These are phyloP conservation scores for Metschnikowia koreensis DNA, from an alignment of 805 yeast genomes.

Conservation along the genomic window DNA sequence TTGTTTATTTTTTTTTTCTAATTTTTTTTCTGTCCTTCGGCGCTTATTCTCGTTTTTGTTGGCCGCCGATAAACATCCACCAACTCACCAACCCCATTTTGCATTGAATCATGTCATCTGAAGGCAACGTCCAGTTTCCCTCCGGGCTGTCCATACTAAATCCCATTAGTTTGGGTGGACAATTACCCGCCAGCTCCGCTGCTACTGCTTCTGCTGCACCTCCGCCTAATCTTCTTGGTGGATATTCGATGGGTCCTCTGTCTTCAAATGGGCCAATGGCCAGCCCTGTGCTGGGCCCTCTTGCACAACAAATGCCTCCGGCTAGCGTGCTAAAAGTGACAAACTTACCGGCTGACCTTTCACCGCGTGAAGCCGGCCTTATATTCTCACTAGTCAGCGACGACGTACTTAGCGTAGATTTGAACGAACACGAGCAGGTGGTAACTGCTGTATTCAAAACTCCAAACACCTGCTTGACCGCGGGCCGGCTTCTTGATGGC, in stretches of 20 bases:
- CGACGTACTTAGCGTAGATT: slow-evolving; percentile 49
- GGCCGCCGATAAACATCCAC: background rate
- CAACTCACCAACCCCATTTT: background rate
- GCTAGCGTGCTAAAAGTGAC: slow-evolving; percentile 28
- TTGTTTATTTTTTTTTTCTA: background rate
- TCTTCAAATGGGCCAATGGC: slow-evolving; percentile 4
- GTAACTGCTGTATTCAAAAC: slow-evolving; percentile 38
- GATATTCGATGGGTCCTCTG: slow-evolving; percentile 3
- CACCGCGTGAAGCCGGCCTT: slow-evolving; percentile 63
- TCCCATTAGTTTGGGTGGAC: slow-evolving; percentile 9
- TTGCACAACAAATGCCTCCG: background rate
- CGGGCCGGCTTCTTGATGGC: slow-evolving; percentile 40
- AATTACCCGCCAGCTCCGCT: background rate
- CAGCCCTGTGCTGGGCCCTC: slow-evolving; percentile 1
- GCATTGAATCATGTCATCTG: slow-evolving; percentile 14
- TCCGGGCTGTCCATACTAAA: slow-evolving; percentile 11
- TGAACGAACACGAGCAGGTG: slow-evolving; percentile 21
- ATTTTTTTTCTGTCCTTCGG: background rate
- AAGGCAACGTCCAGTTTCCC: slow-evolving; percentile 15
- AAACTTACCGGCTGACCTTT: slow-evolving; percentile 62
- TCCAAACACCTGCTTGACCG: slow-evolving; percentile 39
- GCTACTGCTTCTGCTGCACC: background rate
- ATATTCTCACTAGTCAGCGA: slow-evolving; percentile 70
- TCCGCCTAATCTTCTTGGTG: slow-evolving; percentile 2
- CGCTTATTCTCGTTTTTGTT: background rate